phyloP scores from a whole-genome alignment of 495 filamentous ascomycete species.

The Annulohypoxylon bovei region DNA sequence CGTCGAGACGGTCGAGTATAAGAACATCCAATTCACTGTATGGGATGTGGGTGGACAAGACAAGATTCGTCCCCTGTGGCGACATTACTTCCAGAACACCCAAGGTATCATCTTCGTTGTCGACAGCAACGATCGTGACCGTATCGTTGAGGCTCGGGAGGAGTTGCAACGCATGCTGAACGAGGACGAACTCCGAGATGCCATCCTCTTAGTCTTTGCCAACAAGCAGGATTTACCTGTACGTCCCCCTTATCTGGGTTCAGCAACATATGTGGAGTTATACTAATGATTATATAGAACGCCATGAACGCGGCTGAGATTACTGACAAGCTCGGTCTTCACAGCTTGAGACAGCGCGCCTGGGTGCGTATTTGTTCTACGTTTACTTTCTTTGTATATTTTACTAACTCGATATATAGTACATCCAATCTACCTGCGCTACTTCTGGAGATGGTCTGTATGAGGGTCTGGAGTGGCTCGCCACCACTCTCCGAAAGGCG shows the following conservation, averaged over 20 bases:
- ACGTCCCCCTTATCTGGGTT: slow-evolving; percentile 50
- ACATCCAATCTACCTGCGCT: slow-evolving; percentile 99
- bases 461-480: slow-evolving; percentile 99
- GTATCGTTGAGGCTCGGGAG: slow-evolving; percentile 98
- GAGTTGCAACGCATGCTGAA: slow-evolving; percentile 99
- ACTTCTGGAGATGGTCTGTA: slow-evolving; percentile 99
- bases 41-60: slow-evolving; percentile 99
- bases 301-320: slow-evolving; percentile 99
- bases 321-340: slow-evolving; percentile 99
- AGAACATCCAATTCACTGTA: slow-evolving; percentile 99
- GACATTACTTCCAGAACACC: slow-evolving; percentile 99
- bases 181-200: slow-evolving; percentile 98
- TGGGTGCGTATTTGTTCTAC: slow-evolving; percentile 77
- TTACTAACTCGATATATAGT: slow-evolving; percentile 65
- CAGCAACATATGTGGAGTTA: not conserved
- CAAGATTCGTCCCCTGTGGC: slow-evolving; percentile 99
- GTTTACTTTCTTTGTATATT: not conserved
- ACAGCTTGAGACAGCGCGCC: slow-evolving; percentile 95
- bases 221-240: slow-evolving; percentile 99
- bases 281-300: slow-evolving; percentile 67
- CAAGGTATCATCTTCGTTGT: slow-evolving; percentile 99
- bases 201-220: slow-evolving; percentile 96
- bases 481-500: slow-evolving; percentile 91
- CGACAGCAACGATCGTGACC: slow-evolving; percentile 99
- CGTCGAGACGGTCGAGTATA: slow-evolving; percentile 99